Evolutionary conservation across 2,329 filamentous ascomycete species (phyloP).

Genomic region (Hypoxylon sp.): DNA sequence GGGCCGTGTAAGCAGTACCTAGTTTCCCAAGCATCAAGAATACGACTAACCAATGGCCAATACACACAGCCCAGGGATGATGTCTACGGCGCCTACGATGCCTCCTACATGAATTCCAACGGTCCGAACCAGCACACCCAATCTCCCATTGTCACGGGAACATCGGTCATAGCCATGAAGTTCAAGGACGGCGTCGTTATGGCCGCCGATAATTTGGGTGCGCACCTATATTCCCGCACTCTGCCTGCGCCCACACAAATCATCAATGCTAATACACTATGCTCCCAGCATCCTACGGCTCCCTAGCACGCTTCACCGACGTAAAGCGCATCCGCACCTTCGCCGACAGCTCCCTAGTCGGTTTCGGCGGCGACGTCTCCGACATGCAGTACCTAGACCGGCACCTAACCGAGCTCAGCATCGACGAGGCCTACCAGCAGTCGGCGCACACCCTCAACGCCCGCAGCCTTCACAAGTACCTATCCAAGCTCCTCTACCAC

Average conservation of each 20-base stretch:
- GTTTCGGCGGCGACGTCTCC: constrained; percentile 96
- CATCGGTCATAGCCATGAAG: constrained; percentile 94
- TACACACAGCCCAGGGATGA: constrained; percentile 88
- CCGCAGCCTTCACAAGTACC: constrained; percentile 95
- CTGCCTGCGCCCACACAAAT: neutral
- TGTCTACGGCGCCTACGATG: constrained; percentile 94
- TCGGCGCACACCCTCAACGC: constrained; percentile 78
- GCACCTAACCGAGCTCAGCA: constrained; percentile 86
- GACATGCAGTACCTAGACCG: constrained; percentile 99
- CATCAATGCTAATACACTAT: constrained; percentile 30
- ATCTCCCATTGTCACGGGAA: constrained; percentile 93
- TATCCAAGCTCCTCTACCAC: constrained; percentile 95
- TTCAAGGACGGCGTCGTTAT: constrained; percentile 97
- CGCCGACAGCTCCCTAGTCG: constrained; percentile 85
- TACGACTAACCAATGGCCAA: constrained; percentile 55
- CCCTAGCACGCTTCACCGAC: constrained; percentile 94
- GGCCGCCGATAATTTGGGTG: constrained; percentile 96
- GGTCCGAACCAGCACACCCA: constrained; percentile 89
- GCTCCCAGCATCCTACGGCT: constrained; percentile 91
- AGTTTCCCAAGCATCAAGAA: constrained; percentile 17
- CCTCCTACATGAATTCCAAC: constrained; percentile 81
- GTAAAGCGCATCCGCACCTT: constrained; percentile 95
- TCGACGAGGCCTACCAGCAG: constrained; percentile 85
- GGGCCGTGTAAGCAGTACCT: constrained; percentile 73
- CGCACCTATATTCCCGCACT: constrained; percentile 47